Evolutionary conservation across 768 basidiomycete genomes (phyloP), one percentile per base, ranked within the genome.

Genomic region (Serendipita sp.): DNA sequence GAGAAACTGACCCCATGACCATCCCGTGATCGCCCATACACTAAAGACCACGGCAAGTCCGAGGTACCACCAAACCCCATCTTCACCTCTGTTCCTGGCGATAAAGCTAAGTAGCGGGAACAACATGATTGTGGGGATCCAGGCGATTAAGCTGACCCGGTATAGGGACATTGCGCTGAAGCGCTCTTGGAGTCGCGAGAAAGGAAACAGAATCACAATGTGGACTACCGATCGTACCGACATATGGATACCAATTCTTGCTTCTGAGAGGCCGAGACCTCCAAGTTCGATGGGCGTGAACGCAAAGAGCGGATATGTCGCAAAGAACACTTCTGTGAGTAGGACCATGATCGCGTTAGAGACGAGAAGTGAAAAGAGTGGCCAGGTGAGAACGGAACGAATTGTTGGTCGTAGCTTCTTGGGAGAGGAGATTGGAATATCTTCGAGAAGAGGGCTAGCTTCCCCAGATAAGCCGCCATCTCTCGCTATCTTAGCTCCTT

Each of bases 221-320:
- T 36, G 34, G 4, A 60, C 16, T 23, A 31, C 23, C 16, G 55
- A 60, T 60, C 55, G 55, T 60, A 36, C 33, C 4, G 55, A 29
- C 55, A 60, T 60, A n/a, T 29, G 55, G 4, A 70, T 4, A 1
- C 77, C 77, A 46, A 79, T 79, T n/a, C 67, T 68, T 2, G 75
- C 72, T 0, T 76, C 74, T 0, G 69, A 69, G 48, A 75, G 67
- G 10, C 72, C 70, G 6, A 78, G 73, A 2, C 78, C 78, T 0
- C 79, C 76, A 4, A 72, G 71, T 37, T 70, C 69, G 60, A 74
- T 67, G 0, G 76, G 76, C 1, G 76, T 76, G n/a, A 75, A 70
- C 60, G 71, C 72, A 67, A 76, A 77, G 0, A 79, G 69, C 1
- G 78, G 78, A 1, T n/a, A 75, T 68, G 13, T 72, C 72, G 27